A percentile compares a stretch with the other conserved stretches of the same genome.
Evolutionary conservation across 176 grass and related monocot species (phyloP).

Genomic region (Dendrocalamus sinicus): DNA sequence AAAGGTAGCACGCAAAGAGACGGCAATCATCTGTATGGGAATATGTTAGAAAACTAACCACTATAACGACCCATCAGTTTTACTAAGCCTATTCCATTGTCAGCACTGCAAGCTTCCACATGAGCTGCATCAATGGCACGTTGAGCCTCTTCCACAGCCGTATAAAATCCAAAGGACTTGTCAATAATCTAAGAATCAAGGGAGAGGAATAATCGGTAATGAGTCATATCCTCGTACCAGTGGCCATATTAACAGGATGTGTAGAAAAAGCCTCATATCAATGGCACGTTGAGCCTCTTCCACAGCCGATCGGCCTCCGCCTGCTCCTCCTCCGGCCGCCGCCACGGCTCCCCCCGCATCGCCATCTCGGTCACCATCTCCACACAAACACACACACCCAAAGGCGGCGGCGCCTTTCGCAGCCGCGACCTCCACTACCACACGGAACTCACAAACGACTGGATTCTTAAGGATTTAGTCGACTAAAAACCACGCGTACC

Average conservation of each 20-base stretch:
- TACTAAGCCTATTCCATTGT: constrained; percentile 96
- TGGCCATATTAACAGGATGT: constrained; percentile 22
- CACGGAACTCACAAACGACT: neutral
- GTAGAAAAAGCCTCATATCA: neutral
- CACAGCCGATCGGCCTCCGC: constrained; percentile 16
- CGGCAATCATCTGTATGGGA: neutral
- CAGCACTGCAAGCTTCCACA: constrained; percentile 88
- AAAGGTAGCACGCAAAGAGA: constrained; percentile 28
- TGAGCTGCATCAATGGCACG: constrained; percentile 97
- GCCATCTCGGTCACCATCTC: constrained; percentile 49
- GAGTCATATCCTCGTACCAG: neutral
- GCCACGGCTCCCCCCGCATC: constrained; percentile 20
- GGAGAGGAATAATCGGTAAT: constrained; percentile 15
- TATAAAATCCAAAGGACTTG: constrained; percentile 99
- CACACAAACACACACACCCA: neutral
- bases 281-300: too few relatives aligned
- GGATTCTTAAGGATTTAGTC: neutral
- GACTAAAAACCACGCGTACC: neutral
- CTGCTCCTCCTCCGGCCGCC: constrained; percentile 27
- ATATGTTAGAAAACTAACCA: constrained; percentile 67
- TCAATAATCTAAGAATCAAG: constrained; percentile 82
- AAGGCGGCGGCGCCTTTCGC: constrained; percentile 2
- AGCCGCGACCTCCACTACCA: neutral
- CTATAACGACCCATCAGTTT: constrained; percentile 99
- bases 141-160: constrained; percentile 95